Evolutionary conservation across 441 rosid species (phyloP).

Genomic region (Hypseocharis bilobata): DNA sequence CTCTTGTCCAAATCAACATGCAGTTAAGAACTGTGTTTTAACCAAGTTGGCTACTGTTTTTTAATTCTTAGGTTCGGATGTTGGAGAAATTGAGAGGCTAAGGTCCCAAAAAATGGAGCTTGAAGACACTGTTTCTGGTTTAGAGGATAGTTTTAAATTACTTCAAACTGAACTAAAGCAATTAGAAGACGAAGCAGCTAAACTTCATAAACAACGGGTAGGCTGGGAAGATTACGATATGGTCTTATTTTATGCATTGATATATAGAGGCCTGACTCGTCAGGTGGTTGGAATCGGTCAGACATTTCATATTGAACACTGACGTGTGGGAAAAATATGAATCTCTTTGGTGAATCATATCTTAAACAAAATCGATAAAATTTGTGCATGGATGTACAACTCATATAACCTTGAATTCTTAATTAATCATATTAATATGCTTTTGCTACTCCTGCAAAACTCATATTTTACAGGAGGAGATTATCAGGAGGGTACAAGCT

Average conservation of each 20-base stretch:
- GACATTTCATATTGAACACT: no score
- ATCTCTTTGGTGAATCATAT: background rate
- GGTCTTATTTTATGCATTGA: background rate
- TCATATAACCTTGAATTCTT: constrained; percentile 7
- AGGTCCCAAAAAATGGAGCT: constrained; percentile 50
- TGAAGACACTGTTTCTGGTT: constrained; percentile 38
- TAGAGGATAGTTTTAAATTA: constrained; percentile 42
- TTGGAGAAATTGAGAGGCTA: constrained; percentile 62
- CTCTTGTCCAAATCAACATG: constrained; percentile 8
- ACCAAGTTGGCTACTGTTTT: constrained; percentile 3
- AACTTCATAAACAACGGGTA: constrained; percentile 64
- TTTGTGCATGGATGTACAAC: background rate
- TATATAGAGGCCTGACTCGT: background rate
- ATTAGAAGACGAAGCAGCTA: constrained; percentile 65
- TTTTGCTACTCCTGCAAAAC: background rate
- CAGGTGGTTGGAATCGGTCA: background rate
- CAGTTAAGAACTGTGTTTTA: background rate
- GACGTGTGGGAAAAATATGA: constrained; percentile 6
- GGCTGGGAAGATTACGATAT: constrained; percentile 9
- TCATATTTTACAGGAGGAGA: constrained; percentile 51
- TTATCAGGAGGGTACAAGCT: constrained; percentile 29
- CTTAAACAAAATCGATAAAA: background rate
- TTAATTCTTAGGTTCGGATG: constrained; percentile 43
- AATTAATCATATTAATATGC: background rate
- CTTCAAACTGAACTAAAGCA: constrained; percentile 49